Conservation (phyloP, 192 early-diverging fungal genomes). For the Coemansia furcata region DNA sequence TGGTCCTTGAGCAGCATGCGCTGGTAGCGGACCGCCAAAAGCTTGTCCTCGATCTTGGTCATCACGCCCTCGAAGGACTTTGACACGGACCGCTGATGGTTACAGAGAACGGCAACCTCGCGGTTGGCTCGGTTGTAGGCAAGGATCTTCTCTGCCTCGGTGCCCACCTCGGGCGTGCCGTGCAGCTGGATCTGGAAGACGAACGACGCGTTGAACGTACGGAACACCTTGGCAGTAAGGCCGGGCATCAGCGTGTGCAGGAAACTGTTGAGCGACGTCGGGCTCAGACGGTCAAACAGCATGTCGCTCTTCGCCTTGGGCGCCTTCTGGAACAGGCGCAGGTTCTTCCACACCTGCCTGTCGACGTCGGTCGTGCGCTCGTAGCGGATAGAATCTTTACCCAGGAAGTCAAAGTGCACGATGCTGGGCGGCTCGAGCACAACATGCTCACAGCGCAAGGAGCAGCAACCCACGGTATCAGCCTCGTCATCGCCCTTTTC, state of each 20-base stretch:
- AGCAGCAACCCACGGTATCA: slow-evolving; percentile 98
- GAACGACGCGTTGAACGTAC: slow-evolving; percentile 95
- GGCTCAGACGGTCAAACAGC: slow-evolving; percentile 92
- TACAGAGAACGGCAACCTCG: slow-evolving; percentile 94
- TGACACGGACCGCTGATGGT: slow-evolving; percentile 90
- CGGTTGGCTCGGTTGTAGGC: slow-evolving; percentile 96
- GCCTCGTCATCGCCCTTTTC: slow-evolving; percentile 98
- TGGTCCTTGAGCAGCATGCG: slow-evolving; percentile 66
- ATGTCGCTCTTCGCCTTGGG: slow-evolving; percentile 73
- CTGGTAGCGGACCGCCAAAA: slow-evolving; percentile 86
- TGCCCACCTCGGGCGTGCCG: slow-evolving; percentile 65
- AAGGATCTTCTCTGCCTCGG: slow-evolving; percentile 79
- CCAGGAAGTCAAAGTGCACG: slow-evolving; percentile 92
- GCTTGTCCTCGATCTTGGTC: slow-evolving; percentile 80
- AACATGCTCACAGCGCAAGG: slow-evolving; percentile 90
- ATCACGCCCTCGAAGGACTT: slow-evolving; percentile 78
- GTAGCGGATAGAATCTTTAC: slow-evolving; percentile 97
- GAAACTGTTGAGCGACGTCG: slow-evolving; percentile 83
- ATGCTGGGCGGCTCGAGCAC: slow-evolving; percentile 78
- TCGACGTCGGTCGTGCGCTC: slow-evolving; percentile 82
- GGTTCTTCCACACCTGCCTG: slow-evolving; percentile 90
- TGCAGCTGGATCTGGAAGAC: slow-evolving; percentile 89
- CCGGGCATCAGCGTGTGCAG: slow-evolving; percentile 83
- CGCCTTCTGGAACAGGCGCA: slow-evolving; percentile 81
- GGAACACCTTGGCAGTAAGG: slow-evolving; percentile 96